These are phyloP conservation scores for Phaeosphaeriaceae sp. DNA, from an alignment of 2,329 filamentous ascomycete genomes.

Conservation along the genomic window DNA sequence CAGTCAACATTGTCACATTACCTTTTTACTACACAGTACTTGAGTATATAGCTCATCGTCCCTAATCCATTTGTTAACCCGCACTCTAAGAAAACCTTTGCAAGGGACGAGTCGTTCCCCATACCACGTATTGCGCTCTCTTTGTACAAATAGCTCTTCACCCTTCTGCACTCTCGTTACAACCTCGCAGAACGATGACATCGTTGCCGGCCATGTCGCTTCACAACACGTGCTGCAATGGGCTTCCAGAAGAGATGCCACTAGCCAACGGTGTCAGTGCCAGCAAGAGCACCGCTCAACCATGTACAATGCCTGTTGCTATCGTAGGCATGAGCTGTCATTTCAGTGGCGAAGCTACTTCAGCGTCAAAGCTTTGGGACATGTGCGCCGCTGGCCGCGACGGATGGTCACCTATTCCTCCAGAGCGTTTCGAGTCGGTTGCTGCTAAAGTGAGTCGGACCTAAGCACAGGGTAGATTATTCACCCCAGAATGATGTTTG, in stretches of 20 bases:
- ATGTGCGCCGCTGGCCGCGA: conserved; percentile 36
- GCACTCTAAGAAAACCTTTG: too few relatives aligned
- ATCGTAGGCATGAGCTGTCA: conserved; percentile 24
- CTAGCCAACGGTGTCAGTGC: not conserved
- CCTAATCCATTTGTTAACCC: too few relatives aligned
- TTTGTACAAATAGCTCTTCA: not conserved
- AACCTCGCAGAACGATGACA: too few relatives aligned
- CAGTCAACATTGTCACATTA: not conserved
- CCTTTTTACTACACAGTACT: too few relatives aligned
- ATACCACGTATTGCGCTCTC: not conserved
- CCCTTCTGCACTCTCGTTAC: too few relatives aligned
- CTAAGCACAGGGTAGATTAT: not conserved
- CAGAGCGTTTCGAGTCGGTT: conserved; percentile 33
- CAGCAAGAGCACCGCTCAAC: not conserved
- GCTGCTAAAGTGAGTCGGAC: conserved; percentile 1
- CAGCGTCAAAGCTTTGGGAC: conserved; percentile 41
- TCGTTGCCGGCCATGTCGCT: not conserved
- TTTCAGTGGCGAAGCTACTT: conserved; percentile 34
- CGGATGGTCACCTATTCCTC: conserved; percentile 24
- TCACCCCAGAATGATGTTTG: not conserved
- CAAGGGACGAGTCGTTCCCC: too few relatives aligned
- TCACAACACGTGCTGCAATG: not conserved
- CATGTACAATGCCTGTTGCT: conserved; percentile 5
- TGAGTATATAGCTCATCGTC: too few relatives aligned
- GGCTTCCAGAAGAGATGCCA: not conserved